Percentiles rank a stretch among this genome's conserved stretches.
phyloP scores from a whole-genome alignment of 2,329 filamentous ascomycete genomes.

The Verticillium klebahnii region DNA sequence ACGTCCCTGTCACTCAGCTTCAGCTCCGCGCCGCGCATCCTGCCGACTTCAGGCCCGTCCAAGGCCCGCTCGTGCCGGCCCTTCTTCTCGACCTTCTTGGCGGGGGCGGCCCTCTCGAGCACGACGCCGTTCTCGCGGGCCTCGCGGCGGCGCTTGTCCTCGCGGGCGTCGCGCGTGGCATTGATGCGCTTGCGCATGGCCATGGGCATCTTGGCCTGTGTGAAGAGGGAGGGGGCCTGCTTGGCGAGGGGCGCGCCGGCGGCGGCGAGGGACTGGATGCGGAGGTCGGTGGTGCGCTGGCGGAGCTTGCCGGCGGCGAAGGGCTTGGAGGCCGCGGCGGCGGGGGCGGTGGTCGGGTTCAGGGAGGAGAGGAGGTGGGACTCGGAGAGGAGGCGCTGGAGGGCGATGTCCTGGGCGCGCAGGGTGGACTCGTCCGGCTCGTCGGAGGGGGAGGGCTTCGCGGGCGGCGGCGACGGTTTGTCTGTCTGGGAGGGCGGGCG shows the following conservation, averaged over 20 bases:
- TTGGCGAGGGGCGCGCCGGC: conserved; percentile 43
- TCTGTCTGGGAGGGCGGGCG: conserved; percentile 35
- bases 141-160: conserved; percentile 68
- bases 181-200: conserved; percentile 79
- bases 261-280: conserved; percentile 63
- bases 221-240: conserved; percentile 52
- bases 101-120: conserved; percentile 54
- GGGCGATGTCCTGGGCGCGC: conserved; percentile 85
- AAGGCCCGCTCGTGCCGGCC: conserved; percentile 54
- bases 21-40: conserved; percentile 73
- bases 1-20: conserved; percentile 76
- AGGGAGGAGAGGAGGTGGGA: conserved; percentile 73
- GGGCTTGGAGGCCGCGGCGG: conserved; percentile 31
- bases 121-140: conserved; percentile 89
- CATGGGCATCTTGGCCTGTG: conserved; percentile 87
- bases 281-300: conserved; percentile 77
- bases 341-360: conserved; percentile 32
- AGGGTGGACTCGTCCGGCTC: conserved; percentile 62
- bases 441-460: conserved; percentile 23
- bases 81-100: conserved; percentile 23
- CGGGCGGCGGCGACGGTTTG: conserved; percentile 14
- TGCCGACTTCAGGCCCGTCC: conserved; percentile 75
- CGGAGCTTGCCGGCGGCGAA: conserved; percentile 65
- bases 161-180: conserved; percentile 58
- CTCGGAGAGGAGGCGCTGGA: conserved; percentile 86